These are phyloP conservation scores for Trametes versicolor DNA, from an alignment of 1,284 basidiomycete genomes.

Conservation along the genomic window DNA sequence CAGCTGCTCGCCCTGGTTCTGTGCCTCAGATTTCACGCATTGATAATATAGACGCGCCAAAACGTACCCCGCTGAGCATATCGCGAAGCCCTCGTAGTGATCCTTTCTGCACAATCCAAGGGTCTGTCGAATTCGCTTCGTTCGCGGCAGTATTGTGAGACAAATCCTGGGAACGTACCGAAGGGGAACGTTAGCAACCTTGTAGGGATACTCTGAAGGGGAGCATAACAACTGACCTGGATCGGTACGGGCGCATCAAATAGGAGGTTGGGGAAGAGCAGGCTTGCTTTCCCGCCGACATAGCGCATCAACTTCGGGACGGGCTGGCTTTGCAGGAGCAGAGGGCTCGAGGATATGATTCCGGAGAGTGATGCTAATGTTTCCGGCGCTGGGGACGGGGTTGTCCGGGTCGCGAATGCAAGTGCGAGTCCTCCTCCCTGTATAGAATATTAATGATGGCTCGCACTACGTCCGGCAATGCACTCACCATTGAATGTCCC, in stretches of 20 bases:
- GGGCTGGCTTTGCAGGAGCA: conserved; percentile 70
- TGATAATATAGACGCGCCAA: not conserved
- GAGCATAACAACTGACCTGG: conserved; percentile 52
- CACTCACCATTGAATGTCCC: conserved; percentile 86
- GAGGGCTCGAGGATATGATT: conserved; percentile 75
- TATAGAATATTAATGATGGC: not conserved
- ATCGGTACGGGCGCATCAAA: conserved; percentile 69
- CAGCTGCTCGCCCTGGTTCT: conserved; percentile 66
- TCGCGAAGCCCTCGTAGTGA: conserved; percentile 74
- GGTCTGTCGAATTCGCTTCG: conserved; percentile 71
- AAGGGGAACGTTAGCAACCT: not conserved
- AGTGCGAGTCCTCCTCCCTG: conserved; percentile 77
- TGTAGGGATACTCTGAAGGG: not conserved
- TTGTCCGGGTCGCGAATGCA: conserved; percentile 62
- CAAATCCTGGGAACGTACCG: conserved; percentile 55
- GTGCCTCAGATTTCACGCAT: not conserved
- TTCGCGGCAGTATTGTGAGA: conserved; percentile 71
- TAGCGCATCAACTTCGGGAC: conserved; percentile 61
- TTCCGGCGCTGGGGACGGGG: conserved; percentile 50
- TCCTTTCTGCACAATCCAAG: conserved; percentile 69
- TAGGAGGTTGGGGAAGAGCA: conserved; percentile 59
- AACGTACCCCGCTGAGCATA: conserved; percentile 74
- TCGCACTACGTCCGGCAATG: not conserved
- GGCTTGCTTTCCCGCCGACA: conserved; percentile 59
- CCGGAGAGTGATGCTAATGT: conserved; percentile 63